These are phyloP conservation scores for Mycena chlorophos DNA, from an alignment of 768 basidiomycete genomes.

Conservation along the genomic window DNA sequence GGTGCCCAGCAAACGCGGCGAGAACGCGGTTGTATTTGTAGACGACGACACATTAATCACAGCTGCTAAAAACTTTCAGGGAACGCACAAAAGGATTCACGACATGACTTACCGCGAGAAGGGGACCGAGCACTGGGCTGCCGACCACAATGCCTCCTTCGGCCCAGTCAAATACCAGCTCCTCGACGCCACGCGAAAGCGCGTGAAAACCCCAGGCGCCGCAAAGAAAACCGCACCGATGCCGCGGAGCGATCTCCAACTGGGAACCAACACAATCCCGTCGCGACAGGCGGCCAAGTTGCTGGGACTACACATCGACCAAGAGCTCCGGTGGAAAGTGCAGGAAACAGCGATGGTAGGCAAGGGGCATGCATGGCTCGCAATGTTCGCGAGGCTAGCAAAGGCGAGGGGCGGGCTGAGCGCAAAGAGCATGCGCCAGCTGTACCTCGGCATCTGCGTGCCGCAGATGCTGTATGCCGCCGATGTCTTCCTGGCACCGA, in stretches of 20 bases:
- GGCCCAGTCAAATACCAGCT: conserved; percentile 22
- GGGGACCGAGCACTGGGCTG: conserved; percentile 30
- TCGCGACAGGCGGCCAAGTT: conserved; percentile 24
- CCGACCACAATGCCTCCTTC: conserved; percentile 27
- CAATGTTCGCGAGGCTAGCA: conserved; percentile 11
- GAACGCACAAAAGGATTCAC: conserved; percentile 15
- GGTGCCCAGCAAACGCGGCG: neutral
- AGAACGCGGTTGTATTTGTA: conserved; percentile 11
- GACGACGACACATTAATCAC: conserved; percentile 25
- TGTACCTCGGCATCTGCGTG: conserved; percentile 19
- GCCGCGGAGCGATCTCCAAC: neutral
- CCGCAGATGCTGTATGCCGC: conserved; percentile 21
- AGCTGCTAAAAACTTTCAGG: conserved; percentile 11
- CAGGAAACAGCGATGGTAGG: conserved; percentile 19
- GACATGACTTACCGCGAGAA: conserved; percentile 18
- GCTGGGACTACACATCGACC: conserved; percentile 35
- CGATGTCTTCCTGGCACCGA: neutral
- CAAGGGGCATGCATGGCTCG: conserved; percentile 21
- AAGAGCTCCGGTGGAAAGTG: conserved; percentile 27
- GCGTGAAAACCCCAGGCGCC: neutral
- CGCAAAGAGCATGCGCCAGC: neutral
- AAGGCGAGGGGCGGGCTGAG: conserved; percentile 10
- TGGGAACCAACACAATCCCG: conserved; percentile 19
- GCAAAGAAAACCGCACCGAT: neutral
- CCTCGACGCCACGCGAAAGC: neutral